Base-by-base conservation (phyloP, 306 rosid species). In the Astragalus membranaceus region DNA sequence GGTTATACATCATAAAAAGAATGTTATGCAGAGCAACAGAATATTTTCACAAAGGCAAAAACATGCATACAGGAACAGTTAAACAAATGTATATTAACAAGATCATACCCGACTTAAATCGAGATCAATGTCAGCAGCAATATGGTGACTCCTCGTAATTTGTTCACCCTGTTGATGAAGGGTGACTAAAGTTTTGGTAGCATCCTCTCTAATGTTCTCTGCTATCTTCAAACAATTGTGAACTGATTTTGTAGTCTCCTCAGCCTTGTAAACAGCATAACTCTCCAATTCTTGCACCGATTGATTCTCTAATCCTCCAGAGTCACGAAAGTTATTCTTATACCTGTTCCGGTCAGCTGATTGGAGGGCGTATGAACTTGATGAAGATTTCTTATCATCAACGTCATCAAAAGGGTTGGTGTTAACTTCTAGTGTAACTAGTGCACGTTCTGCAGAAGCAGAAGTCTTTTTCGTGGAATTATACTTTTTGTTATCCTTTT, bases 101-200 rank as follows among this genome's bases (percentile, higher is more conserved):
- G 60, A 79, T 47, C 41, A 71, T 87, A 95, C 99, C 99, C 91
- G 89, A 20, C 23, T 20, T 20, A 20, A 20, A 20, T 20, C 23
- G 23, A 20, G 1, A 20, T 20, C 23, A 20, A 1, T 20, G 23
- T 20, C 23, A 20, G 23, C 23, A 20, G 23, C 23, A 20, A 20
- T 2, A 20, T 20, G 23, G 23, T 20, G 23, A 20, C 23, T 20
- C 23, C 23, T 20, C 1, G 23, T 20, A 20, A 20, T 89, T 79
- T 95, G 99, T 62, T 95, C 96, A 11, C 99, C 95, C 82, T 95
- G 99, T 56, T 91, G 96, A 78, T 91, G 96, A 78, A 95, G 83
- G 30, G 80, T 37, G 78, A 81, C 95, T 82, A 95, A 71, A 80
- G 99, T 95, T 76, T 87, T 81, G 64, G 96, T 82, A 78, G 92